These are phyloP conservation scores for Solanum peruvianum DNA, from an alignment of 257 asterid species.

Conservation along the genomic window DNA sequence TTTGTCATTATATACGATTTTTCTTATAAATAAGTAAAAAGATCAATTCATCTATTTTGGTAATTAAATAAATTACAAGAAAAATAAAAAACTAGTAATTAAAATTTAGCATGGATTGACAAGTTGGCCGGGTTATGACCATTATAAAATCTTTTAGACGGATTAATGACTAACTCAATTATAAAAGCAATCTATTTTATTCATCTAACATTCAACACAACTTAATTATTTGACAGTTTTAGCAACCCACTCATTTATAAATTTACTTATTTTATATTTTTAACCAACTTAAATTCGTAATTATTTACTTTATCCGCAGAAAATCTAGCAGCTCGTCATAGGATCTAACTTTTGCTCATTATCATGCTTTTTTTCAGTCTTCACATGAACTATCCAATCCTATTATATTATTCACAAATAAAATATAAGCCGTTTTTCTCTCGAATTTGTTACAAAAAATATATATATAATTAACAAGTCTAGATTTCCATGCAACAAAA, in stretches of 20 bases:
- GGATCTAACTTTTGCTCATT: neutral
- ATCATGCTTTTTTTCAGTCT: neutral
- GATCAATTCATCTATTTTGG: too few species aligned
- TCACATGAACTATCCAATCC: neutral
- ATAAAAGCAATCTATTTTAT: neutral
- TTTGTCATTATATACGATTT: too few species aligned
- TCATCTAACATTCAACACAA: too few species aligned
- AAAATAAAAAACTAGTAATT: too few species aligned
- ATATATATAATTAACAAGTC: neutral
- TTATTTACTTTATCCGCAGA: neutral
- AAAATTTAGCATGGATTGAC: neutral
- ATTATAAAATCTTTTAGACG: neutral
- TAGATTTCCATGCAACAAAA: neutral
- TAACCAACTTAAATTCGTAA: neutral
- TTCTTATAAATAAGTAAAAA: too few species aligned
- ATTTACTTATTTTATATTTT: neutral
- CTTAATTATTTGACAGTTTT: neutral
- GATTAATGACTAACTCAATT: neutral
- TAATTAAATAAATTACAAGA: too few species aligned
- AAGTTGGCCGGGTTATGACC: too few species aligned
- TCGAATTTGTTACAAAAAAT: neutral
- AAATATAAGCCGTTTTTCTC: neutral
- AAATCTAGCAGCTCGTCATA: neutral
- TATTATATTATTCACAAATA: neutral
- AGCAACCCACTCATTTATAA: neutral